Conservation (phyloP, 2,329 filamentous ascomycete genomes). For the Fusarium devonianum region DNA sequence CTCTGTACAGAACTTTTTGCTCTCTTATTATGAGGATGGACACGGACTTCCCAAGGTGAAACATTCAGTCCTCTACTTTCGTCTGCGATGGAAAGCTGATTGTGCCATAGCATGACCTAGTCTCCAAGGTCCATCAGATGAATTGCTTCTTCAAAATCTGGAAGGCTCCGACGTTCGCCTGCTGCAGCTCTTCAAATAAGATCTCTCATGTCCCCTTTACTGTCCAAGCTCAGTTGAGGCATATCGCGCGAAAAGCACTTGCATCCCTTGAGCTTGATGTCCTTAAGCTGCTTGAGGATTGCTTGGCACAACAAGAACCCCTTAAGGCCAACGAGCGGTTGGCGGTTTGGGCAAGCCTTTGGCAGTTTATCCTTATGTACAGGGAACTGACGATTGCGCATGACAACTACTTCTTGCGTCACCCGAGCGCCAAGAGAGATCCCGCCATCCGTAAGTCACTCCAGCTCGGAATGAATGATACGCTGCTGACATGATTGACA, state of each 20-base stretch:
- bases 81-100: slow-evolving; percentile 30
- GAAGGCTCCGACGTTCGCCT: slow-evolving; percentile 53
- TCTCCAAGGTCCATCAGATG: slow-evolving; percentile 54
- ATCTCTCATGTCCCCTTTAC: slow-evolving; percentile 49
- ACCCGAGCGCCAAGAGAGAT: slow-evolving; percentile 33
- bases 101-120: slow-evolving; percentile 49
- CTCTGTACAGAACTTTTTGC: slow-evolving; percentile 49
- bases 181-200: slow-evolving; percentile 49
- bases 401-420: slow-evolving; percentile 40
- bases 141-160: slow-evolving; percentile 60
- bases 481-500: slow-evolving; percentile 21
- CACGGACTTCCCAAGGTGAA: slow-evolving; percentile 51
- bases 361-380: slow-evolving; percentile 59
- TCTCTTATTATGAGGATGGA: slow-evolving; percentile 48
- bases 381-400: slow-evolving; percentile 50
- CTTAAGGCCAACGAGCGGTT: slow-evolving; percentile 51
- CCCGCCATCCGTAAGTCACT: slow-evolving; percentile 35
- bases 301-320: slow-evolving; percentile 49
- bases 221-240: slow-evolving; percentile 51
- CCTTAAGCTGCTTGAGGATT: slow-evolving; percentile 51
- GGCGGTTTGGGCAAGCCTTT: slow-evolving; percentile 57
- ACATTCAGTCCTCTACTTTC: slow-evolving; percentile 17
- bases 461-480: not conserved
- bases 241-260: slow-evolving; percentile 49
- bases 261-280: slow-evolving; percentile 50